Conservation (phyloP, 495 filamentous ascomycete species). For the Parathielavia hyrcaniae region DNA sequence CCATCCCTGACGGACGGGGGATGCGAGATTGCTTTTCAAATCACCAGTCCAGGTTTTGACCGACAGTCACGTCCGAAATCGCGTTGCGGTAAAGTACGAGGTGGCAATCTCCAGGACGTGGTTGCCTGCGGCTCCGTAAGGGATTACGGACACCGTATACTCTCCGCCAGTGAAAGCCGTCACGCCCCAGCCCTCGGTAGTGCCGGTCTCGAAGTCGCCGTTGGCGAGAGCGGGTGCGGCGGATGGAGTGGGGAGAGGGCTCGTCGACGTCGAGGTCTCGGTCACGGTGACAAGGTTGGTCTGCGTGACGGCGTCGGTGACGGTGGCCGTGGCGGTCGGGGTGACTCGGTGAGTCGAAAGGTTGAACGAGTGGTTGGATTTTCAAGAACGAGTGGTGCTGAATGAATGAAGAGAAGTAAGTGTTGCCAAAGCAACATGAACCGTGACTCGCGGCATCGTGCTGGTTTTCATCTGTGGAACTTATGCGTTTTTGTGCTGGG, state of each 20-base stretch:
- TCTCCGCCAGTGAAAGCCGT: too few species aligned
- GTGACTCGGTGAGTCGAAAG: background rate
- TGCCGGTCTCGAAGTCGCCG: background rate
- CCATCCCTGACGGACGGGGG: background rate
- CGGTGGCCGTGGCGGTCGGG: background rate
- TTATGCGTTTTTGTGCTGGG: background rate
- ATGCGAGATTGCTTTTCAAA: background rate
- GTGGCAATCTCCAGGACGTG: too few species aligned
- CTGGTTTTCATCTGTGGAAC: background rate
- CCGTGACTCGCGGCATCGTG: background rate
- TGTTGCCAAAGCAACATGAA: too few species aligned
- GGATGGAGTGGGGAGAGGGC: background rate
- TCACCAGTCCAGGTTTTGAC: too few species aligned
- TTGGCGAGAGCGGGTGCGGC: background rate
- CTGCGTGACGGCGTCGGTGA: background rate
- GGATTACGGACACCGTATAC: too few species aligned
- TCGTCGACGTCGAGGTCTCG: background rate
- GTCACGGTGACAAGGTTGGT: background rate
- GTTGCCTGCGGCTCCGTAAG: too few species aligned
- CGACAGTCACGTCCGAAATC: too few species aligned
- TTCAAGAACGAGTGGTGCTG: background rate
- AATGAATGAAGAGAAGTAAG: background rate
- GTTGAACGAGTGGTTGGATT: background rate
- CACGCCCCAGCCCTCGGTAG: background rate
- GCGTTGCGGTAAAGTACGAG: too few species aligned